Conservation (phyloP, 768 basidiomycete genomes). For the Boletus rubroflammeus region DNA sequence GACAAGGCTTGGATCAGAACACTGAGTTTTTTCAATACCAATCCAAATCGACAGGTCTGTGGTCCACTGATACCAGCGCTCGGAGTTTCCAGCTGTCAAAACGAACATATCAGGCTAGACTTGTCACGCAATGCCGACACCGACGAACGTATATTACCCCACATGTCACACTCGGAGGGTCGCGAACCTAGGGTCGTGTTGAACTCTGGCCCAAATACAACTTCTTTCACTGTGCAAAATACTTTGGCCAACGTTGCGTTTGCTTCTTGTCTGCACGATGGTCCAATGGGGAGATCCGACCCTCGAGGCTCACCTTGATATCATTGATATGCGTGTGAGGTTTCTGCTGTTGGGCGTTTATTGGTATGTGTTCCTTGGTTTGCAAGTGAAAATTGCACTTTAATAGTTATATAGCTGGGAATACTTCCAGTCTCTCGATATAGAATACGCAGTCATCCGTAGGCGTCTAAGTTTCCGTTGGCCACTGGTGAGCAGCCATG, state of each 20-base stretch:
- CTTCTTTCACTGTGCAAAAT: neutral
- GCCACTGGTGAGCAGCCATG: neutral
- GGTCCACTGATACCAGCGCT: too few relatives aligned
- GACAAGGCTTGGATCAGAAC: too few relatives aligned
- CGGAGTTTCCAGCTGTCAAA: too few relatives aligned
- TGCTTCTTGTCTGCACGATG: neutral
- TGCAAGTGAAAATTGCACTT: neutral
- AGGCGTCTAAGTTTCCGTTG: neutral
- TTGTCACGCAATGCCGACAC: too few relatives aligned
- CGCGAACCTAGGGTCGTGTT: too few relatives aligned
- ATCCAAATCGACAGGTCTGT: too few relatives aligned
- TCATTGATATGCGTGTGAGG: neutral
- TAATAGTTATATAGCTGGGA: neutral
- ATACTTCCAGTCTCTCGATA: neutral
- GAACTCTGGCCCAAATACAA: too few relatives aligned
- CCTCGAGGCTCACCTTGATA: neutral
- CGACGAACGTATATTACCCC: too few relatives aligned
- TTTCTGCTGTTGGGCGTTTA: neutral
- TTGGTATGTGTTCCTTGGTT: neutral
- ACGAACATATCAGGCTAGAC: too few relatives aligned
- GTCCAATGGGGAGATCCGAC: neutral
- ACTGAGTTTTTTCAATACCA: too few relatives aligned
- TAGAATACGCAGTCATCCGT: neutral
- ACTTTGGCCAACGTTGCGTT: neutral
- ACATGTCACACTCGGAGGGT: too few relatives aligned